Percentiles rank a stretch among this genome's conserved stretches.
Conservation (phyloP, 2,329 filamentous ascomycete genomes). For the Penicillium sp. region DNA sequence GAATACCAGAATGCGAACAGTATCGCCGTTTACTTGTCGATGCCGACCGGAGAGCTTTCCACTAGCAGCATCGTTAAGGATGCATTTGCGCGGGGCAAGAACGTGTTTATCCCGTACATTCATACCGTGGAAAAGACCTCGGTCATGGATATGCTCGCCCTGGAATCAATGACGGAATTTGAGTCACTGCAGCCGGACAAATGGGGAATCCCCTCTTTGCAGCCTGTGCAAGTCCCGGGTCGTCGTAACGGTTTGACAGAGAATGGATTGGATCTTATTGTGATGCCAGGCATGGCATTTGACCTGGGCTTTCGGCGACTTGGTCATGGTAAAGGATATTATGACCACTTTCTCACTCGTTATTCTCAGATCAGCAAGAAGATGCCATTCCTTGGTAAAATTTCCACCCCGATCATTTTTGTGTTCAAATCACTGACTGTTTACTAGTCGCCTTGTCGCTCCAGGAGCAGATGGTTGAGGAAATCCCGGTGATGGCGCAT, state of each 20-base stretch:
- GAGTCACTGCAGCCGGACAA: slow-evolving; percentile 72
- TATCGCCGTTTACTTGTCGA: slow-evolving; percentile 88
- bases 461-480: slow-evolving; percentile 77
- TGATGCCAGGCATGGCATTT: slow-evolving; percentile 93
- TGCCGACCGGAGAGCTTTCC: slow-evolving; percentile 84
- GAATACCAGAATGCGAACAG: slow-evolving; percentile 74
- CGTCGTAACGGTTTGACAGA: slow-evolving; percentile 68
- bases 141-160: slow-evolving; percentile 92
- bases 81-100: slow-evolving; percentile 74
- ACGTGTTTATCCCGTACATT: slow-evolving; percentile 89
- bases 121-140: slow-evolving; percentile 64
- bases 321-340: slow-evolving; percentile 95
- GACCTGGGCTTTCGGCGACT: slow-evolving; percentile 73
- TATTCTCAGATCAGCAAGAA: slow-evolving; percentile 53
- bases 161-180: slow-evolving; percentile 74
- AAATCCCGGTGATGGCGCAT: slow-evolving; percentile 71
- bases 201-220: slow-evolving; percentile 93
- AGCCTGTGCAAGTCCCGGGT: slow-evolving; percentile 61
- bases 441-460: slow-evolving; percentile 73
- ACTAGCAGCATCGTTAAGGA: slow-evolving; percentile 80
- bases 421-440: slow-evolving; percentile 27
- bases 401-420: background rate
- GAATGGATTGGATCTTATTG: slow-evolving; percentile 72
- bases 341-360: slow-evolving; percentile 85
- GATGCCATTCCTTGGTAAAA: slow-evolving; percentile 8